A percentile compares a stretch with the other conserved stretches of the same genome.
Conservation (phyloP, 1,284 basidiomycete genomes). For the Macrocystidia cucumis region DNA sequence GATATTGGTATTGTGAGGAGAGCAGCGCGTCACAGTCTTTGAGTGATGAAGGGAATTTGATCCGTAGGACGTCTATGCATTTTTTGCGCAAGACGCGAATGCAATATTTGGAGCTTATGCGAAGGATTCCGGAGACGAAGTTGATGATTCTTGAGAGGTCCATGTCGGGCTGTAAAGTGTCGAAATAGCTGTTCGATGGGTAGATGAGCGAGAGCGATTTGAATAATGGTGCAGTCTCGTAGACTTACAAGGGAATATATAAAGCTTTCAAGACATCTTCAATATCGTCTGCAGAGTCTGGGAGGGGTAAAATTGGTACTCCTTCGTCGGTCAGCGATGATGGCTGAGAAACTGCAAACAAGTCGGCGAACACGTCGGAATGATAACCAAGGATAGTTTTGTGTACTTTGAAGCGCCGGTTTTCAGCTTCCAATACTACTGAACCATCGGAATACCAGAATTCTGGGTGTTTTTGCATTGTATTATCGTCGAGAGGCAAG, state of each 20-base stretch:
- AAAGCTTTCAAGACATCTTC: conserved; percentile 22
- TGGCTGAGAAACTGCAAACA: conserved; percentile 29
- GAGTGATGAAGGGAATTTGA: conserved; percentile 28
- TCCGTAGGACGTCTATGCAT: conserved; percentile 26
- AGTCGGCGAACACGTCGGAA: conserved; percentile 25
- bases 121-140: conserved; percentile 28
- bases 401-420: conserved; percentile 23
- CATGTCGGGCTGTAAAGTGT: conserved; percentile 21
- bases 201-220: conserved; percentile 1
- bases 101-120: conserved; percentile 30
- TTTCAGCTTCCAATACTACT: conserved; percentile 21
- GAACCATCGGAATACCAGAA: conserved; percentile 29
- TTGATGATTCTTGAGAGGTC: conserved; percentile 21
- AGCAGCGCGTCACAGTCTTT: conserved; percentile 26
- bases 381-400: conserved; percentile 25
- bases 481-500: too few relatives aligned
- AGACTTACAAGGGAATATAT: conserved; percentile 27
- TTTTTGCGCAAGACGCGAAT: conserved; percentile 26
- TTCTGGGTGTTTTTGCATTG: conserved; percentile 22
- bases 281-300: conserved; percentile 23
- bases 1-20: conserved; percentile 22
- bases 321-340: conserved; percentile 17
- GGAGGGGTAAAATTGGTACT: conserved; percentile 21
- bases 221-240: not conserved
- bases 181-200: conserved; percentile 22